These are phyloP conservation scores for Pseudomassariella vexata DNA, from an alignment of 2,329 filamentous ascomycete species.

Conservation along the genomic window DNA sequence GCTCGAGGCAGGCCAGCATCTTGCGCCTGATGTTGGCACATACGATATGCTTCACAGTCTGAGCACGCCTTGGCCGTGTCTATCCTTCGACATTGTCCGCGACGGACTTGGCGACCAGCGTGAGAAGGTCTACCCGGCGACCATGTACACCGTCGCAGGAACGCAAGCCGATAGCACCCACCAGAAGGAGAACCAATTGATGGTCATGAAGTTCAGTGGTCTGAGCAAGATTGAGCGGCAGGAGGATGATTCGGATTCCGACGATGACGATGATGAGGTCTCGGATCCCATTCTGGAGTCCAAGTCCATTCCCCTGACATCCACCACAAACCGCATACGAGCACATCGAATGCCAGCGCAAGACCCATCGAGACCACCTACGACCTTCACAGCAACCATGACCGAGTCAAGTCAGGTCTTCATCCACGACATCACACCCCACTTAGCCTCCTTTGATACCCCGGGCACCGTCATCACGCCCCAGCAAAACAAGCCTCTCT, in stretches of 20 bases:
- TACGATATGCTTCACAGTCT: conserved; percentile 97
- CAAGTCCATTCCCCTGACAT: conserved; percentile 77
- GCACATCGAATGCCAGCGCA: conserved; percentile 71
- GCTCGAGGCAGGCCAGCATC: conserved; percentile 82
- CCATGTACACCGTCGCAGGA: conserved; percentile 89
- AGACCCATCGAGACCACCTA: conserved; percentile 66
- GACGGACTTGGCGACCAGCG: conserved; percentile 84
- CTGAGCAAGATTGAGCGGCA: conserved; percentile 79
- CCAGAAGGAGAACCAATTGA: conserved; percentile 82
- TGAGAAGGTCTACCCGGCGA: conserved; percentile 81
- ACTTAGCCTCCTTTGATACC: conserved; percentile 83
- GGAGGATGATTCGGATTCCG: conserved; percentile 60
- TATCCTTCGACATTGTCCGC: conserved; percentile 88
- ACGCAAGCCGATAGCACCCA: conserved; percentile 79
- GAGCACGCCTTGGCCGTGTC: conserved; percentile 91
- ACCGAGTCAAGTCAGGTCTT: conserved; percentile 83
- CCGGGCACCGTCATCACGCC: conserved; percentile 76
- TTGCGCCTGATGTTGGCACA: conserved; percentile 86
- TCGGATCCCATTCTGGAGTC: conserved; percentile 90
- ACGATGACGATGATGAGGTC: conserved; percentile 69
- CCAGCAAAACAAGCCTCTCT: conserved; percentile 82
- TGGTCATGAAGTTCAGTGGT: conserved; percentile 95
- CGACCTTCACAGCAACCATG: conserved; percentile 85
- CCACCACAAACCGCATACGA: conserved; percentile 91
- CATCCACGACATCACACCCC: conserved; percentile 90